Base-by-base conservation (phyloP, 495 filamentous ascomycete genomes). In the Paragyromitra xinjiangensis region DNA sequence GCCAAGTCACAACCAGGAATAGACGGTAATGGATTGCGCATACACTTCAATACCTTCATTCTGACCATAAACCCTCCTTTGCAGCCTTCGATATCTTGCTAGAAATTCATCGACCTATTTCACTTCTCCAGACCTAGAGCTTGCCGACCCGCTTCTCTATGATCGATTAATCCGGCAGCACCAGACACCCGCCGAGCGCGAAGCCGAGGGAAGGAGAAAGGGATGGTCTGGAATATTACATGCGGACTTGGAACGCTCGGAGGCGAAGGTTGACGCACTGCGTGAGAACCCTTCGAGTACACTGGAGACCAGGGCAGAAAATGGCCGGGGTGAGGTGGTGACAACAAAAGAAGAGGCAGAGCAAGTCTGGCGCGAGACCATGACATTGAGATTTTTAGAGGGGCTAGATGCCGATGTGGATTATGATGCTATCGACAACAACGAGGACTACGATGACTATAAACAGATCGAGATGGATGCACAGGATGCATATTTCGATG, bases 141-240 rank as follows among this genome's bases (percentile, higher is more conserved):
- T 82, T 53, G 81, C 81, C 45, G 91, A 93, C 84, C 92, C 92
- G 0, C 86, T 94, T 45, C 86, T 93, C 37, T 94, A 94, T 84
- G 92, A 94, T 82, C 90, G 90, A 56, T 85, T 92, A 22, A 88
- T 94, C 80, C 88, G 92, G 26, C 90, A 90, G 68, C 94, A 93
- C 80, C 91, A 93, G 71, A 90, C 89, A 3, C 80, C 91, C 0
- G 84, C 88, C 16, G 92, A 94, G 83, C 86, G 92, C 61, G 91
- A 93, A 84, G 89, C 86, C 6, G 90, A 92, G 80, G 92, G 92
- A 0, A 88, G 88, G 6, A 84, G 84, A 8, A 92, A 92, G 82
- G 92, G 92, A 0, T 93, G 92, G 82, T 89, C 90, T 3, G 91
- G 91, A 3, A 84, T 90, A 9, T 83, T 94, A 2, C 88, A 93